phyloP scores from a whole-genome alignment of 768 basidiomycete species.

The Boletus sp. region DNA sequence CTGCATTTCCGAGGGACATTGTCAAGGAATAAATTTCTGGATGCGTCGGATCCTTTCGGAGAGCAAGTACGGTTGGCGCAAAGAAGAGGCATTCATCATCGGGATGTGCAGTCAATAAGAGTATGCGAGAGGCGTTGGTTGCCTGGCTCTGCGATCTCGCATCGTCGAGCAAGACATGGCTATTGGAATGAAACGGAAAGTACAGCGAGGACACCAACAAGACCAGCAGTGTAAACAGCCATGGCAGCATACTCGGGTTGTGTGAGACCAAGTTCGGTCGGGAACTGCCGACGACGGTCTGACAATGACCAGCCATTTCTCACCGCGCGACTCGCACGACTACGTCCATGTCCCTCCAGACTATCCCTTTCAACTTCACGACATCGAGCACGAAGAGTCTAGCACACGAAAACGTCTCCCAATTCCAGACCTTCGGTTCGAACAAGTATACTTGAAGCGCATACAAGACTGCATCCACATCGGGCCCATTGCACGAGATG shows the following conservation, averaged over 20 bases:
- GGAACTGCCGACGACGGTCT: constrained; percentile 19
- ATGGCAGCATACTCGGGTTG: constrained; percentile 11
- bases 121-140: constrained; percentile 31
- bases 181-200: constrained; percentile 26
- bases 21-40: constrained; percentile 61
- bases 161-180: constrained; percentile 16
- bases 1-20: constrained; percentile 76
- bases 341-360: constrained; percentile 18
- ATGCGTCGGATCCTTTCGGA: constrained; percentile 30
- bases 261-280: constrained; percentile 6
- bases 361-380: constrained; percentile 13
- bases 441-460: constrained; percentile 65
- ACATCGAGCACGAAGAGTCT: constrained; percentile 14
- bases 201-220: constrained; percentile 24
- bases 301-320: constrained; percentile 21
- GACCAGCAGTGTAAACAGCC: constrained; percentile 14
- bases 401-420: constrained; percentile 43
- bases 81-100: constrained; percentile 97
- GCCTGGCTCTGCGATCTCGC: not conserved
- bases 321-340: constrained; percentile 12
- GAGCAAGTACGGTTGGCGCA: constrained; percentile 71
- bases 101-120: constrained; percentile 88
- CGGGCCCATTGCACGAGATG: constrained; percentile 18
- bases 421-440: constrained; percentile 77
- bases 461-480: constrained; percentile 53